These are phyloP conservation scores for Colletotrichum coccodes DNA, from an alignment of 2,329 filamentous ascomycete genomes.

Conservation along the genomic window DNA sequence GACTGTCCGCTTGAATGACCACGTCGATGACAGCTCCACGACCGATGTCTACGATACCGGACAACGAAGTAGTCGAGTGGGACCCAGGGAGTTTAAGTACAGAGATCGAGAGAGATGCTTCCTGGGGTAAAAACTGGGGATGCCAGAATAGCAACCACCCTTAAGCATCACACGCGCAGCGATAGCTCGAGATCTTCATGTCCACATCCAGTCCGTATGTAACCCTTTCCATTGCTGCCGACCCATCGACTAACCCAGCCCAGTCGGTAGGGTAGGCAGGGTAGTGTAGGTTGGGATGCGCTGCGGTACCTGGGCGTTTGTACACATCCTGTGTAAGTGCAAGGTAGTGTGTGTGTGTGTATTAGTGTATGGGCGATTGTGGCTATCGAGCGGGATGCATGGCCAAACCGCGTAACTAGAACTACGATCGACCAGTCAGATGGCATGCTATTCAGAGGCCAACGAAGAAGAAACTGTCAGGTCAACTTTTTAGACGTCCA, in stretches of 20 bases:
- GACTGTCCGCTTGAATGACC: conserved; percentile 8
- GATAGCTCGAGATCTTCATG: conserved; percentile 29
- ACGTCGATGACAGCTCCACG: conserved; percentile 3
- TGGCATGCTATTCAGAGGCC: conserved; percentile 10
- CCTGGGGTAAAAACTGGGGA: conserved; percentile 29
- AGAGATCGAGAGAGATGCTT: conserved; percentile 23
- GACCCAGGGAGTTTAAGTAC: conserved; percentile 29
- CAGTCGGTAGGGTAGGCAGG: conserved; percentile 21
- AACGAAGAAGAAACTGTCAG: conserved; percentile 20
- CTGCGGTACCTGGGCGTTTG: conserved; percentile 1
- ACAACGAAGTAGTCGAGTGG: conserved; percentile 5
- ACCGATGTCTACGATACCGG: not conserved
- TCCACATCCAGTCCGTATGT: conserved; percentile 15
- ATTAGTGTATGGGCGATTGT: not conserved
- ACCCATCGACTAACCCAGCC: conserved; percentile 16
- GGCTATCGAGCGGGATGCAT: conserved; percentile 9
- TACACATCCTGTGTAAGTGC: conserved; percentile 5
- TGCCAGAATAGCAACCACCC: conserved; percentile 11
- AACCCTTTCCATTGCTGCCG: conserved; percentile 15
- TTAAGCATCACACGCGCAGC: conserved; percentile 23
- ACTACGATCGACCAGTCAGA: conserved; percentile 27
- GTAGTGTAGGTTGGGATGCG: conserved; percentile 13
- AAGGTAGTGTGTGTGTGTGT: not conserved
- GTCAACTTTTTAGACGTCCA: conserved; percentile 13
- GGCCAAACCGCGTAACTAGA: conserved; percentile 3